Percentiles rank a stretch among this genome's conserved stretches.
These are phyloP conservation scores for Solanum megistacrolobum DNA, from an alignment of 257 asterid species.

Conservation along the genomic window DNA sequence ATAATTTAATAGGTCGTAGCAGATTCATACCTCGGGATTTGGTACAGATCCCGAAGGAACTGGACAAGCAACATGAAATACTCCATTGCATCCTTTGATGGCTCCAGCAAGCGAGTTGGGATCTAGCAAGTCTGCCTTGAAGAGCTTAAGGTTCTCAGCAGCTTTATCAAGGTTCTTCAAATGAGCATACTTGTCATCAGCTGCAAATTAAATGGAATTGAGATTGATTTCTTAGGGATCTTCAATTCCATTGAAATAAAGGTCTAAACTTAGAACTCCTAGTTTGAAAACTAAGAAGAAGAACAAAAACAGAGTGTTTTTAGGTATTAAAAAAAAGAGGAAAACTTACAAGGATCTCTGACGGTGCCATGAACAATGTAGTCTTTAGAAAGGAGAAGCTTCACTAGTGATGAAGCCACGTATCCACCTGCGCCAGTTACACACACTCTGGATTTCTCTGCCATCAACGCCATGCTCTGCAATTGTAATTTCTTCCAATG, in stretches of 20 bases:
- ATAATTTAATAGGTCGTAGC: background rate
- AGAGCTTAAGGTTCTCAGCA: constrained; percentile 40
- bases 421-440: constrained; percentile 85
- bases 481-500: background rate
- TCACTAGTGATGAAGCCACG: constrained; percentile 65
- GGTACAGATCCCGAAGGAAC: constrained; percentile 55
- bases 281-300: background rate
- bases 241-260: background rate
- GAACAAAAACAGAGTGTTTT: background rate
- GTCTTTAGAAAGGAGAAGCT: constrained; percentile 57
- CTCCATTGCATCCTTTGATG: constrained; percentile 58
- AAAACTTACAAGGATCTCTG: constrained; percentile 48
- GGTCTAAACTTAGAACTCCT: background rate
- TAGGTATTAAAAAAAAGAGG: background rate
- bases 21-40: constrained; percentile 53
- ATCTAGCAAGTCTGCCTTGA: constrained; percentile 70
- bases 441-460: constrained; percentile 29
- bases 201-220: constrained; percentile 17
- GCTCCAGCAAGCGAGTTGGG: constrained; percentile 51
- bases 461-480: constrained; percentile 1
- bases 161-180: constrained; percentile 45
- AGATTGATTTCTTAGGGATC: background rate
- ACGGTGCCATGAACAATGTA: constrained; percentile 61
- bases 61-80: constrained; percentile 77
- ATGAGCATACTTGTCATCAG: constrained; percentile 44